Percentiles rank a stretch among this genome's conserved stretches.
These are phyloP conservation scores for Tetraselmis striata DNA, from an alignment of 139 green algal species.

Conservation along the genomic window DNA sequence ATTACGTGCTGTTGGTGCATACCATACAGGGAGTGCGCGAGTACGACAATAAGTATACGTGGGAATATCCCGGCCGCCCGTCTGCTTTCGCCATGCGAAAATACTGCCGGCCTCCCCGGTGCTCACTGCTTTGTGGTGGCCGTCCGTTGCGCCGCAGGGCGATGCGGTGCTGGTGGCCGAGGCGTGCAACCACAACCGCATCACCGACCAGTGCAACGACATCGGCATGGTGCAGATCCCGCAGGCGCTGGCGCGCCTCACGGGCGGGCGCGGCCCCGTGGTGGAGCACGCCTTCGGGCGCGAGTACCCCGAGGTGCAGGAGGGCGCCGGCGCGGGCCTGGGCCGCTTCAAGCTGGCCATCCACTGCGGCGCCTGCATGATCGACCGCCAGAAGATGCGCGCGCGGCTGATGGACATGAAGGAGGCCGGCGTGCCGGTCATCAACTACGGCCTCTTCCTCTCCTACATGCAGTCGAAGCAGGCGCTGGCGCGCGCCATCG, in stretches of 20 bases:
- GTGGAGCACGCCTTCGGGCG: slow-evolving; percentile 52
- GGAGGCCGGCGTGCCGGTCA: slow-evolving; percentile 39
- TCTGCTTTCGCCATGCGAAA: background rate
- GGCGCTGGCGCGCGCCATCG: slow-evolving; percentile 28
- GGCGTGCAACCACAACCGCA: slow-evolving; percentile 67
- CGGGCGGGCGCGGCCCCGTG: background rate
- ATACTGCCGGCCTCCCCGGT: no score
- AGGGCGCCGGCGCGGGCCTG: slow-evolving; percentile 16
- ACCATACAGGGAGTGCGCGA: no score
- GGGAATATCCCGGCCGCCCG: background rate
- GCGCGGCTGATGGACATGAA: slow-evolving; percentile 25
- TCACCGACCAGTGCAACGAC: slow-evolving; percentile 58
- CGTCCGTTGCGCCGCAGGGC: slow-evolving; percentile 1
- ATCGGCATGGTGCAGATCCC: slow-evolving; percentile 52
- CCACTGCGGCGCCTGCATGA: slow-evolving; percentile 57
- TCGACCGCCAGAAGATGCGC: slow-evolving; percentile 50
- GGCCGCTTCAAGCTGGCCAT: slow-evolving; percentile 30
- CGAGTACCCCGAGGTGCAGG: slow-evolving; percentile 28
- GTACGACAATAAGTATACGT: no score
- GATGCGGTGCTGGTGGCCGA: slow-evolving; percentile 49
- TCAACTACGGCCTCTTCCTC: slow-evolving; percentile 58
- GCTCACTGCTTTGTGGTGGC: background rate
- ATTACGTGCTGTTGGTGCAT: no score
- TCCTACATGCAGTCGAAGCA: slow-evolving; percentile 22
- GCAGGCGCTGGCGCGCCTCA: background rate